These are phyloP conservation scores for Rhizopogon sp. DNA, from an alignment of 768 basidiomycete genomes.

Conservation along the genomic window DNA sequence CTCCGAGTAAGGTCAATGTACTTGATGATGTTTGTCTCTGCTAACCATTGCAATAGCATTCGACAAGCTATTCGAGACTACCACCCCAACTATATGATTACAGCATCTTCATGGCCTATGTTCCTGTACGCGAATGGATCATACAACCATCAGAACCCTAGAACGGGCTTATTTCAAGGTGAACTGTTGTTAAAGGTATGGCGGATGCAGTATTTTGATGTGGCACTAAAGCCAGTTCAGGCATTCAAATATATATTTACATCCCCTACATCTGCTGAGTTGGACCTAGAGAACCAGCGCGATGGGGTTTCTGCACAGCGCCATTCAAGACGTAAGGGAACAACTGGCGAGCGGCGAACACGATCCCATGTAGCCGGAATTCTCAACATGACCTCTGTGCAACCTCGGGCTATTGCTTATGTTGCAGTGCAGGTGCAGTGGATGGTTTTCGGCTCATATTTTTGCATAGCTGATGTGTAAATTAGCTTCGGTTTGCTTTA, in stretches of 20 bases:
- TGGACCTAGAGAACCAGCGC: background rate
- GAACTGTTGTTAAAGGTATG: slow-evolving; percentile 13
- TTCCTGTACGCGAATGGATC: slow-evolving; percentile 12
- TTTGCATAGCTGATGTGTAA: background rate
- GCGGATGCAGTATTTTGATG: background rate
- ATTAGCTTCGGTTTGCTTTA: slow-evolving; percentile 12
- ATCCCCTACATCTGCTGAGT: slow-evolving; percentile 11
- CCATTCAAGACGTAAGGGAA: background rate
- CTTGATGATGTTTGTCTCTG: background rate
- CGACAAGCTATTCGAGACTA: slow-evolving; percentile 6
- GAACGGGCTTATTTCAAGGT: slow-evolving; percentile 15
- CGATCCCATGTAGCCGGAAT: slow-evolving; percentile 4
- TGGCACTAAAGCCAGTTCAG: slow-evolving; percentile 1
- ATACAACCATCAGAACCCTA: slow-evolving; percentile 6
- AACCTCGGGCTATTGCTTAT: slow-evolving; percentile 19
- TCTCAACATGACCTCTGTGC: slow-evolving; percentile 7
- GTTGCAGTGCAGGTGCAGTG: slow-evolving; percentile 17
- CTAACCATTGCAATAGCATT: background rate
- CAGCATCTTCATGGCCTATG: slow-evolving; percentile 11
- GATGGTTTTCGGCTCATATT: background rate
- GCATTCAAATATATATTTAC: slow-evolving; percentile 13
- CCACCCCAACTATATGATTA: slow-evolving; percentile 12
- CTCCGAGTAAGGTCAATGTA: background rate
- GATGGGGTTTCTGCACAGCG: background rate
- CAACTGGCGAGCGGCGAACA: slow-evolving; percentile 4